Percentiles rank a stretch among this genome's conserved stretches.
Evolutionary conservation across 805 yeast genomes (phyloP).

Genomic region (Candida maris): DNA sequence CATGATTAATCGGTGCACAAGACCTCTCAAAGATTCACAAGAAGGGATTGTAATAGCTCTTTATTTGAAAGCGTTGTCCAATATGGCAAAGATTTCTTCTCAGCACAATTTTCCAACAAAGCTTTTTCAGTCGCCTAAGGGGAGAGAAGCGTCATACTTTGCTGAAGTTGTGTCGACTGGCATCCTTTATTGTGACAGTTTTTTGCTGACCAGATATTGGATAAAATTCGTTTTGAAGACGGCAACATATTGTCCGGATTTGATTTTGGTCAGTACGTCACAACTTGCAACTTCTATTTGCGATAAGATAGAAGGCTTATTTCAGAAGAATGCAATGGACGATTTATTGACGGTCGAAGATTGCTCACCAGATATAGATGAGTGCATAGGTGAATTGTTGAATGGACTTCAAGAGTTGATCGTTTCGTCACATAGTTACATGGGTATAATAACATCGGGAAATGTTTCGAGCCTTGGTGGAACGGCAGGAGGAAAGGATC

Average conservation of each 20-base stretch:
- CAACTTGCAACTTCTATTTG: conserved; percentile 27
- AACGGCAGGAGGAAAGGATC: conserved; percentile 28
- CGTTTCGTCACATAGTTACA: conserved; percentile 52
- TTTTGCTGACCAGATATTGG: conserved; percentile 28
- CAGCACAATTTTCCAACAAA: conserved; percentile 12
- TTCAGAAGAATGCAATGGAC: conserved; percentile 9
- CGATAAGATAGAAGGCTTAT: conserved; percentile 24
- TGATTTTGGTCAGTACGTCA: conserved; percentile 21
- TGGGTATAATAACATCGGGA: conserved; percentile 26
- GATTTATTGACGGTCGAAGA: conserved; percentile 10
- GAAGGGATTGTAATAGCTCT: conserved; percentile 16
- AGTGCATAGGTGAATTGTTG: conserved; percentile 42
- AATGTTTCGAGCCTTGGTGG: conserved; percentile 12
- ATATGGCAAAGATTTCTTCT: conserved; percentile 25
- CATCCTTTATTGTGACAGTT: conserved; percentile 16
- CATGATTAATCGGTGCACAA: conserved; percentile 14
- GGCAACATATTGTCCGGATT: conserved; percentile 24
- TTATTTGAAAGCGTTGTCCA: conserved; percentile 22
- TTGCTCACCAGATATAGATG: conserved; percentile 25
- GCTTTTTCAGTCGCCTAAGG: conserved; percentile 16
- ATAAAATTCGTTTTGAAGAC: conserved; percentile 21
- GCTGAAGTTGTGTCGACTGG: conserved; percentile 27
- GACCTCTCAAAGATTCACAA: conserved; percentile 6
- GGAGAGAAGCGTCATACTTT: conserved; percentile 14
- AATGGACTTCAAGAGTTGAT: conserved; percentile 67